phyloP scores from a whole-genome alignment of 2,329 filamentous ascomycete genomes.

The Penicillium freii region DNA sequence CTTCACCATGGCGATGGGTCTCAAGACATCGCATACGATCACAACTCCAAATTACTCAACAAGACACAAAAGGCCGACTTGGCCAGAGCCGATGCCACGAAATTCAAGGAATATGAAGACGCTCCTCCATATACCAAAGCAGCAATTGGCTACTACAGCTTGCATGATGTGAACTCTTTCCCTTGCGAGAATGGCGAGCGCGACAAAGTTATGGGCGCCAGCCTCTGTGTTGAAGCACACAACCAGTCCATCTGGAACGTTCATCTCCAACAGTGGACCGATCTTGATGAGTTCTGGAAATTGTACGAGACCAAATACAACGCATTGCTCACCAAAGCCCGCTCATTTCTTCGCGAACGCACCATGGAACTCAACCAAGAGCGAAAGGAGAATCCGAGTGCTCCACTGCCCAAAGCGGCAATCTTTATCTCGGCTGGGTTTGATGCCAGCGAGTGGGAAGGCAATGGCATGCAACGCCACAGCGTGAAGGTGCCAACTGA shows the following conservation, averaged over 20 bases:
- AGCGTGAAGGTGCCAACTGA: conserved; percentile 93
- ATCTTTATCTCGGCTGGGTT: conserved; percentile 97
- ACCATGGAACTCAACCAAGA: conserved; percentile 61
- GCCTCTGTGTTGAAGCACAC: conserved; percentile 90
- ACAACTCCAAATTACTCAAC: conserved; percentile 70
- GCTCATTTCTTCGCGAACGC: conserved; percentile 71
- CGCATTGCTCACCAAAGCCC: conserved; percentile 75
- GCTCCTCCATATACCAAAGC: conserved; percentile 75
- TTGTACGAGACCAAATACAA: conserved; percentile 79
- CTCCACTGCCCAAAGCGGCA: conserved; percentile 69
- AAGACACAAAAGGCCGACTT: conserved; percentile 56
- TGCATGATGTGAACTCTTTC: conserved; percentile 98
- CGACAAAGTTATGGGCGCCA: conserved; percentile 90
- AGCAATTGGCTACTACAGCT: conserved; percentile 89
- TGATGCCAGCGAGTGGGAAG: conserved; percentile 94
- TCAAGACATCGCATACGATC: conserved; percentile 79
- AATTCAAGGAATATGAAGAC: conserved; percentile 8
- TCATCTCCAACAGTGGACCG: conserved; percentile 81
- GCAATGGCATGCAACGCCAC: conserved; percentile 89
- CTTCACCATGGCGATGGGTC: conserved; percentile 94
- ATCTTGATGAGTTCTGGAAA: conserved; percentile 72
- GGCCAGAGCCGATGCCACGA: neutral
- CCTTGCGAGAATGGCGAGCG: conserved; percentile 93
- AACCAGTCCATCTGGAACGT: conserved; percentile 96
- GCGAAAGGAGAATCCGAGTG: conserved; percentile 53